Evolutionary conservation across 2,329 filamentous ascomycete species (phyloP).

Genomic region (Epichloe hybrida): DNA sequence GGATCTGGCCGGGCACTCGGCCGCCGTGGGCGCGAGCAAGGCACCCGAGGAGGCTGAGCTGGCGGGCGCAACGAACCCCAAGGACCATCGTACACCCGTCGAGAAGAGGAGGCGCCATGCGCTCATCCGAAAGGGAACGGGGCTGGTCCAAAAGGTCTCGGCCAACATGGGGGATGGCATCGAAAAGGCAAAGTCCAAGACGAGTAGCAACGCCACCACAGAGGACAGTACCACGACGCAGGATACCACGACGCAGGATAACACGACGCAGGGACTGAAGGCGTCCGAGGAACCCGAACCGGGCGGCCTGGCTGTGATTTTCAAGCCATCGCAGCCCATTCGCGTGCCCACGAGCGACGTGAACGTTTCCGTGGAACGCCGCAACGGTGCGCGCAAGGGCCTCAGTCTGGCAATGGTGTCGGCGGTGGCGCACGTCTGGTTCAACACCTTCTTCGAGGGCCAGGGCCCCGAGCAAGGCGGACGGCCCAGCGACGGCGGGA

Average conservation of each 20-base stretch:
- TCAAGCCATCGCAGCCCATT: constrained; percentile 56
- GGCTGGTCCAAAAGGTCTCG: constrained; percentile 21
- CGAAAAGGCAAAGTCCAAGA: constrained; percentile 12
- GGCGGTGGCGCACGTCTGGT: constrained; percentile 89
- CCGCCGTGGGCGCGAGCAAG: too few relatives aligned
- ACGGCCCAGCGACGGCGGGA: constrained; percentile 50
- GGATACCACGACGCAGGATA: not conserved
- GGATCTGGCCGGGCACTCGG: constrained; percentile 28
- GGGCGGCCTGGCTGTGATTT: constrained; percentile 62
- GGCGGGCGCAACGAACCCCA: constrained; percentile 9
- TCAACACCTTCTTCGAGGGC: constrained; percentile 89
- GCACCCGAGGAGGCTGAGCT: constrained; percentile 17
- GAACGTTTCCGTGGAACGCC: constrained; percentile 78
- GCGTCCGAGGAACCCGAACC: constrained; percentile 27
- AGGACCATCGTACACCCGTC: not conserved
- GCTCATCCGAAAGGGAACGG: constrained; percentile 18
- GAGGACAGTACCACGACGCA: constrained; percentile 4
- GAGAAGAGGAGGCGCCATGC: constrained; percentile 10
- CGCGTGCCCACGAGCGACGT: constrained; percentile 70
- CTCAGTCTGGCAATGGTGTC: constrained; percentile 85
- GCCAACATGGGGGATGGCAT: constrained; percentile 8
- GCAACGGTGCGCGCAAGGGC: constrained; percentile 63
- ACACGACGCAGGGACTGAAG: not conserved
- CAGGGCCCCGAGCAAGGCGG: constrained; percentile 56
- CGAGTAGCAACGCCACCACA: constrained; percentile 5